Conservation (phyloP, 148 eudicot genomes). For the Cornus suecica region DNA sequence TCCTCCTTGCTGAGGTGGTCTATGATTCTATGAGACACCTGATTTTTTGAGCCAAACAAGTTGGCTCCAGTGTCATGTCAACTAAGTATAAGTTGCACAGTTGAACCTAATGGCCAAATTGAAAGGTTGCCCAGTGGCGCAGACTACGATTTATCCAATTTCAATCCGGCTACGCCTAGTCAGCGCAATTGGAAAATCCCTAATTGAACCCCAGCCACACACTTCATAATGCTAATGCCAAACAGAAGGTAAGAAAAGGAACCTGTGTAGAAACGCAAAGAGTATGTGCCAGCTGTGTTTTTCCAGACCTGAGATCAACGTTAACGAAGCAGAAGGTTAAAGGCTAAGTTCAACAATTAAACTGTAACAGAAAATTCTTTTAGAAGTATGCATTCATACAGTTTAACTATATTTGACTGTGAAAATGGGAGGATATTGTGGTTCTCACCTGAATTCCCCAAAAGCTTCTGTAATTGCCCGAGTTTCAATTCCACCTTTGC, state of each 20-base stretch:
- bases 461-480: constrained; percentile 85
- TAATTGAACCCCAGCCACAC: not conserved
- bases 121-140: not conserved
- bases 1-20: not conserved
- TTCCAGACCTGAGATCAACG: constrained; percentile 67
- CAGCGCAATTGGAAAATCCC: too few species aligned
- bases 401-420: not conserved
- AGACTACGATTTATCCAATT: not conserved
- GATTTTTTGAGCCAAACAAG: not conserved
- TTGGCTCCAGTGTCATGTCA: not conserved
- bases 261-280: constrained; percentile 95
- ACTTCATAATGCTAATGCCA: not conserved
- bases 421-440: not conserved
- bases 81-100: not conserved
- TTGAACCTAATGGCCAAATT: not conserved
- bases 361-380: not conserved
- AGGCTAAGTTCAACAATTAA: not conserved
- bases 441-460: constrained; percentile 82
- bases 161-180: not conserved
- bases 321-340: constrained; percentile 5
- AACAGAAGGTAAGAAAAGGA: constrained; percentile 7
- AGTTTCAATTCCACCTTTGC: constrained; percentile 86
- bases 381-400: not conserved
- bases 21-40: not conserved
- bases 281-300: constrained; percentile 98